Evolutionary conservation across 257 asterid genomes (phyloP).

Genomic region (Craterostigma plantagineum): DNA sequence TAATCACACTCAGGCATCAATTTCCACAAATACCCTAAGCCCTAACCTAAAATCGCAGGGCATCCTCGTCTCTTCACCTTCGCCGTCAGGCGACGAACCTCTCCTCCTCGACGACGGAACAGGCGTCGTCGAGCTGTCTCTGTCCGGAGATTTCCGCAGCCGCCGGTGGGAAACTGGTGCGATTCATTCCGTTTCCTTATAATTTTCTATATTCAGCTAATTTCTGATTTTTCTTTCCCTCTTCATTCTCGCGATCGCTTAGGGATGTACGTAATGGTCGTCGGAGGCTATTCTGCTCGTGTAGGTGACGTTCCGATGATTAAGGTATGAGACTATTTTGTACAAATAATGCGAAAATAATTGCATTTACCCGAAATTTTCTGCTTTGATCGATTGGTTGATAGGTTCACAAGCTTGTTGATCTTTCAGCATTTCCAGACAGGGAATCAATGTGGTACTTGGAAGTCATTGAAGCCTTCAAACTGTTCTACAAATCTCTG

Average conservation of each 20-base stretch:
- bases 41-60: slow-evolving; percentile 29
- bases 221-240: neutral
- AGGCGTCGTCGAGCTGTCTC: slow-evolving; percentile 35
- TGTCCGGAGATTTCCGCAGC: slow-evolving; percentile 22
- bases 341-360: too few relatives aligned
- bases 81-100: slow-evolving; percentile 13
- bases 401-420: slow-evolving; percentile 92
- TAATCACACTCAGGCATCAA: slow-evolving; percentile 1
- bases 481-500: slow-evolving; percentile 48
- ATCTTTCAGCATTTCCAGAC: slow-evolving; percentile 58
- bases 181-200: neutral
- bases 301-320: slow-evolving; percentile 28
- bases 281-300: slow-evolving; percentile 37
- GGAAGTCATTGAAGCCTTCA: slow-evolving; percentile 75
- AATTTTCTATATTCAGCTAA: neutral
- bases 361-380: too few relatives aligned
- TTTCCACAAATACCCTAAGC: slow-evolving; percentile 13
- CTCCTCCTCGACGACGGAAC: slow-evolving; percentile 65
- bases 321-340: too few relatives aligned
- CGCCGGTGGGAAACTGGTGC: slow-evolving; percentile 43
- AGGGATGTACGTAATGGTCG: slow-evolving; percentile 91
- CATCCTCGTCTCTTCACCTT: slow-evolving; percentile 33
- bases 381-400: neutral
- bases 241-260: slow-evolving; percentile 1
- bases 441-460: slow-evolving; percentile 96